These are phyloP conservation scores for Verticillium isaacii DNA, from an alignment of 2,329 filamentous ascomycete genomes.

Conservation along the genomic window DNA sequence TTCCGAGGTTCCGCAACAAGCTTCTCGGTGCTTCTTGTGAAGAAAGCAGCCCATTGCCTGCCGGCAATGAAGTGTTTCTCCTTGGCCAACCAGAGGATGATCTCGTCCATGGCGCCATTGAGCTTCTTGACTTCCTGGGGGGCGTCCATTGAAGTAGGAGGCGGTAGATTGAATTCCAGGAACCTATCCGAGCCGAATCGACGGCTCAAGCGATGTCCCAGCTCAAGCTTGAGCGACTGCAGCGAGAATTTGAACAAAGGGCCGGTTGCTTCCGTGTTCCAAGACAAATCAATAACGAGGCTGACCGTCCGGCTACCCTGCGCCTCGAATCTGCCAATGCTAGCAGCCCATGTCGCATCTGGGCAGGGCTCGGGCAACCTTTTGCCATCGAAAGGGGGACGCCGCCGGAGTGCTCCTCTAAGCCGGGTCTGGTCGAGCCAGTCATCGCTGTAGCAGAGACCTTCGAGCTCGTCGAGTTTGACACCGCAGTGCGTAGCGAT, in stretches of 20 bases:
- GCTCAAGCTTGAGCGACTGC: conserved; percentile 41
- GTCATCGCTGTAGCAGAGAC: conserved; percentile 29
- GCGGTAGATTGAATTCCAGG: conserved; percentile 49
- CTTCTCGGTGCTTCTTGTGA: conserved; percentile 32
- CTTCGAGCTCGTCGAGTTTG: conserved; percentile 29
- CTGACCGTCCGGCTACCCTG: conserved; percentile 20
- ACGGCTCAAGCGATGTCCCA: conserved; percentile 45
- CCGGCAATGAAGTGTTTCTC: conserved; percentile 38
- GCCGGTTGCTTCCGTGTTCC: conserved; percentile 25
- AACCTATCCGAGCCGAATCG: conserved; percentile 56
- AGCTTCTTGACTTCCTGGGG: conserved; percentile 24
- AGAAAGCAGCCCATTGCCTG: conserved; percentile 45
- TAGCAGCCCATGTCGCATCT: conserved; percentile 39
- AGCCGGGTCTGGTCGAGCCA: conserved; percentile 41
- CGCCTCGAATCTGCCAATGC: conserved; percentile 29
- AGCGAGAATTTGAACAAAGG: conserved; percentile 42
- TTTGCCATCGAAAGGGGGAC: conserved; percentile 37
- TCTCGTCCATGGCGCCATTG: conserved; percentile 21
- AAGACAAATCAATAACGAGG: conserved; percentile 25
- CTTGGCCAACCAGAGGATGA: conserved; percentile 36
- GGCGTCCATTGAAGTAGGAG: conserved; percentile 23
- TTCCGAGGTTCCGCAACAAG: conserved; percentile 23
- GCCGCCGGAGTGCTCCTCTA: conserved; percentile 31
- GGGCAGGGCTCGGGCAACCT: conserved; percentile 42
- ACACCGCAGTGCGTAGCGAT: conserved; percentile 41